Evolutionary conservation across 2,329 filamentous ascomycete genomes (phyloP), one percentile per base, ranked within the genome.

Genomic region (Apiospora arundinis): DNA sequence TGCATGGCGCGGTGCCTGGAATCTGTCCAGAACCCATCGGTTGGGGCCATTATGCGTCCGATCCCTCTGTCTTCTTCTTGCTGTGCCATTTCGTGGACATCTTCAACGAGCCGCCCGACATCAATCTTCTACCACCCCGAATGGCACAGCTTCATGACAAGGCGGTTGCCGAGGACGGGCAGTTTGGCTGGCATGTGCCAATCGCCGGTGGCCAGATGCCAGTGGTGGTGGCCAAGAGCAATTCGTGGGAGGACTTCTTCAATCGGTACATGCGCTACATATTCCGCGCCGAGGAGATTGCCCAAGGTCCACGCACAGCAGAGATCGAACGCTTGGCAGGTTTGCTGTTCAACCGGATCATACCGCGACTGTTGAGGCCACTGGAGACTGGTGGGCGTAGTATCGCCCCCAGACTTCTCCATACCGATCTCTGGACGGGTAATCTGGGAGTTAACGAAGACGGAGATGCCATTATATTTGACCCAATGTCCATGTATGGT

Each of bases 1-100:
- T 71, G 18, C n/a, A 71, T 8, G n/a, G 37, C 1, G 70, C 70
- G 0, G 18, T 71, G 23, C 70, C 70, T 7, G 70, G 70, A 1
- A 65, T 71, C 25, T 71, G 70, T 4, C 52, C 52, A n/a, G 52
- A 60, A 1, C 52, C 52, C 18, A 37, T 60, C 0, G 52, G 52
- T 2, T 60, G 28, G 52, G 52, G 52, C 28, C 4, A 4, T 1
- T 60, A 60, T 11, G 28, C 52, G 0, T 60, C 52, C 18, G 52
- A 60, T 2, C 28, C 52, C 11, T 37, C 28, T 6, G 28, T 60
- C 1, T 60, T 60, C 28, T 60, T 60, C 28, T 5, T 60, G 28
- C 18, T 60, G 16, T 60, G 52, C 18, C 52, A 60, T 2, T 60
- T 60, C 28, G 52, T 60, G 16, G 28, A 60, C 0, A 60, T 60